Evolutionary conservation across 2,329 filamentous ascomycete genomes (phyloP).

Genomic region (Ceratocystis colombiana): DNA sequence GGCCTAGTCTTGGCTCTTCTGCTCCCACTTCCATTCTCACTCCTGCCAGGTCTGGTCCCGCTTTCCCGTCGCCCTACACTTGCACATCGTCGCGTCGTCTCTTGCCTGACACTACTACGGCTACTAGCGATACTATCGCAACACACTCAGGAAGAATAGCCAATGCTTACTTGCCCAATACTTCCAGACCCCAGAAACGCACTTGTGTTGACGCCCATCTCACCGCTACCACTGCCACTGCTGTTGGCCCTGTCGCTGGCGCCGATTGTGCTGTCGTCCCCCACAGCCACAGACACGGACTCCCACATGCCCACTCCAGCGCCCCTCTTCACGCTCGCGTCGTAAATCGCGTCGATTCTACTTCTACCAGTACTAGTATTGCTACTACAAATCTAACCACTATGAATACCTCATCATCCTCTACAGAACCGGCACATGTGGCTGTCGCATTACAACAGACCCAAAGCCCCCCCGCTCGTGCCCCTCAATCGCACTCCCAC

Average conservation of each 20-base stretch:
- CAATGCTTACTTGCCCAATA: not conserved
- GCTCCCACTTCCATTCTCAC: slow-evolving; percentile 4
- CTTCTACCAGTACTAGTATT: not conserved
- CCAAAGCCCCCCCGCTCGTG: slow-evolving; percentile 9
- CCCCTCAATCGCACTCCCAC: slow-evolving; percentile 13
- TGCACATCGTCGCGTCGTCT: slow-evolving; percentile 20
- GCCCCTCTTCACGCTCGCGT: not conserved
- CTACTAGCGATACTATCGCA: not conserved
- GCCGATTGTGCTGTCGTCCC: not conserved
- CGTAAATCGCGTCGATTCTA: slow-evolving; percentile 18
- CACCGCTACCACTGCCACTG: not conserved
- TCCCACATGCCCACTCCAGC: not conserved
- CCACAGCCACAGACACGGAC: too few relatives aligned
- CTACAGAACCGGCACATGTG: not conserved
- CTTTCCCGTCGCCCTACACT: slow-evolving; percentile 13
- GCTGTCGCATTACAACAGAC: slow-evolving; percentile 4
- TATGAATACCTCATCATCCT: not conserved
- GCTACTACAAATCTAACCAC: not conserved
- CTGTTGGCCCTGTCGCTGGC: too few relatives aligned
- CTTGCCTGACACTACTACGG: not conserved
- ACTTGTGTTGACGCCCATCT: not conserved
- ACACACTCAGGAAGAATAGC: not conserved
- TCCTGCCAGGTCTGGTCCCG: not conserved
- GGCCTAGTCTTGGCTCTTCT: slow-evolving; percentile 3
- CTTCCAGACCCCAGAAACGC: not conserved